Base-by-base conservation (phyloP, 2,329 filamentous ascomycete species). In the Penicillium sp. region DNA sequence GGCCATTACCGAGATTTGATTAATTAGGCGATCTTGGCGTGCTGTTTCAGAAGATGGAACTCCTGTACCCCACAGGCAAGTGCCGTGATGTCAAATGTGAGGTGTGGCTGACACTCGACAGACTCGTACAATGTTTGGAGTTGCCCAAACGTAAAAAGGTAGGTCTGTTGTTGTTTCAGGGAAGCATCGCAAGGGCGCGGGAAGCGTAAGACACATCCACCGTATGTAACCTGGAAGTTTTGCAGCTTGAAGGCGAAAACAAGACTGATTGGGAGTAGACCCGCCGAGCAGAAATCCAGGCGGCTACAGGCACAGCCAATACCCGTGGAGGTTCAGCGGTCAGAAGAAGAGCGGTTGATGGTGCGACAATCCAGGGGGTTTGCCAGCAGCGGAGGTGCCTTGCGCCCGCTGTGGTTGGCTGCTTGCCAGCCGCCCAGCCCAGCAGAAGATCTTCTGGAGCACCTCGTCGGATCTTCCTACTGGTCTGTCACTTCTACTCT, bases 321-420 rank as follows among this genome's bases (percentile, higher is more conserved):
- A 27, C 24, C 24, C 3, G 3, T 27, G 24, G 24, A 27, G 24
- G 32, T 36, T 13, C 34, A n/a, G 13, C 6, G 34, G 13, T n/a
- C 14, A 36, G n/a, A 36, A n/a, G 13, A 36, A 13, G 31, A 36
- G 54, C 45, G 47, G 43, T 49, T 34, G 39, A 63, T 61, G 61
- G 59, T 62, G 59, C 56, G 61, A 62, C 59, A 58, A 38, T 44
- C 34, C 53, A 52, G 57, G 57, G 58, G 54, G n/a, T 34, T 38
- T n/a, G 18, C 46, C 47, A 43, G 42, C 32, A 27, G 48, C 43
- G 47, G n/a, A 36, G 34, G 11, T 47, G 39, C 60, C 55, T 60
- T 59, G 52, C 55, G 49, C 47, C 32, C 39, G 49, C 32, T 32
- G 52, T 64, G 61, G 61, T 65, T 64, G 61, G 60, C 29, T 54